Evolutionary conservation across 179 eudicot genomes (phyloP).

Genomic region (Monotropa hypopitys): DNA sequence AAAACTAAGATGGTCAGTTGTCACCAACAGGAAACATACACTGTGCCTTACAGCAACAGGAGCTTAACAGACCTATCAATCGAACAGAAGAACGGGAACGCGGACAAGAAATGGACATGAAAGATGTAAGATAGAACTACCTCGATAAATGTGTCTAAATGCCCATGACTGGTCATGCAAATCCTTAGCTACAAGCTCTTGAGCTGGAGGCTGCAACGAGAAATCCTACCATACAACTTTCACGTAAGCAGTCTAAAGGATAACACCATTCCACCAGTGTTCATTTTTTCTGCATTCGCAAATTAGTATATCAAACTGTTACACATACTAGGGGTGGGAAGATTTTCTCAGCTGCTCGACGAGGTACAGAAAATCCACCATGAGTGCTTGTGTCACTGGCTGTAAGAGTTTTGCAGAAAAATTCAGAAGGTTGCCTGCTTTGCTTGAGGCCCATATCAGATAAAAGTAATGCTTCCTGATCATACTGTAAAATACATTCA

Average conservation of each 20-base stretch:
- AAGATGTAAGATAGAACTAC: slow-evolving; percentile 19
- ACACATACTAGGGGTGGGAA: slow-evolving; percentile 78
- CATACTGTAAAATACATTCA: slow-evolving; percentile 37
- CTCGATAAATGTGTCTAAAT: slow-evolving; percentile 90
- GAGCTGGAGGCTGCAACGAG: slow-evolving; percentile 96
- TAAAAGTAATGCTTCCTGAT: slow-evolving; percentile 82
- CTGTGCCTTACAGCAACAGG: not conserved
- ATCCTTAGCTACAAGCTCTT: slow-evolving; percentile 87
- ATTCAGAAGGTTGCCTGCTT: slow-evolving; percentile 80
- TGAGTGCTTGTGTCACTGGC: slow-evolving; percentile 99
- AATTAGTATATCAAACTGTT: not conserved
- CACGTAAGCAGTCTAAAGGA: slow-evolving; percentile 26
- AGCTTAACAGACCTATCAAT: not conserved
- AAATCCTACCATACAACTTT: slow-evolving; percentile 53
- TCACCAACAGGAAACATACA: not conserved
- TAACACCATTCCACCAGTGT: not conserved
- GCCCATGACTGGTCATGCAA: slow-evolving; percentile 96
- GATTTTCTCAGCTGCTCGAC: slow-evolving; percentile 96
- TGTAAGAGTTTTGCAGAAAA: slow-evolving; percentile 96
- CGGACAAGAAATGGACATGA: not conserved
- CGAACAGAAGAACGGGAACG: not conserved
- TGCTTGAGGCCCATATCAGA: slow-evolving; percentile 91
- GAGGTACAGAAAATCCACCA: slow-evolving; percentile 97
- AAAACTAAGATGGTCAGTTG: not conserved
- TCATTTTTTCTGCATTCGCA: not conserved